Evolutionary conservation across 768 basidiomycete species (phyloP).

Genomic region (Hygrophorus russula): DNA sequence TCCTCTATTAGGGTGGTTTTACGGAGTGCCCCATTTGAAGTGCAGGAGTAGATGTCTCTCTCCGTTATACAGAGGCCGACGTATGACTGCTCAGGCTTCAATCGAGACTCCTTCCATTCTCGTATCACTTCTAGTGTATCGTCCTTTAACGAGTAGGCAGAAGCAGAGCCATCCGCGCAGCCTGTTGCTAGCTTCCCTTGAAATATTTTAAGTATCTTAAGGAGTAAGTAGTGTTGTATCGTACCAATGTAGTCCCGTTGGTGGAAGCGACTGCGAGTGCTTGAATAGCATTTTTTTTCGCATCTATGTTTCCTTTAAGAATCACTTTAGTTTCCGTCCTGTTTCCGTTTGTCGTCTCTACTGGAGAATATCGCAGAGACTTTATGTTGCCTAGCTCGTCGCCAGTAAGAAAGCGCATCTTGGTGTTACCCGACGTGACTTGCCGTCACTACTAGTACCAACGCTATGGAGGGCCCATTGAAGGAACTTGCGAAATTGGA

Average conservation of each 20-base stretch:
- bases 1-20: constrained; percentile 24
- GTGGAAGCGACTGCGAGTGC: constrained; percentile 18
- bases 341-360: constrained; percentile 16
- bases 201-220: constrained; percentile 1
- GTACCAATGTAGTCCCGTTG: constrained; percentile 26
- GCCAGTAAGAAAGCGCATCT: constrained; percentile 64
- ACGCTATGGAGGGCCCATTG: constrained; percentile 56
- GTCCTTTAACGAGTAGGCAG: constrained; percentile 30
- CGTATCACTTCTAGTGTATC: constrained; percentile 29
- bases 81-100: constrained; percentile 41
- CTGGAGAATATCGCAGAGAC: constrained; percentile 32
- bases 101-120: constrained; percentile 57
- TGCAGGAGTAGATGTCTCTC: constrained; percentile 55
- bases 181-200: constrained; percentile 58
- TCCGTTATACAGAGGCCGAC: constrained; percentile 46
- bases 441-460: not conserved
- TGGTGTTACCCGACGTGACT: not conserved
- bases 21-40: constrained; percentile 65
- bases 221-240: constrained; percentile 9
- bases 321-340: constrained; percentile 24
- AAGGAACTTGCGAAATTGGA: constrained; percentile 78
- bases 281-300: constrained; percentile 22
- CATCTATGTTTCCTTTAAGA: constrained; percentile 14
- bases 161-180: constrained; percentile 46
- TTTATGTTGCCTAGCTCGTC: constrained; percentile 77